Percentiles rank a stretch among this genome's conserved stretches.
These are phyloP conservation scores for Mycena alexandri DNA, from an alignment of 768 basidiomycete species.

Conservation along the genomic window DNA sequence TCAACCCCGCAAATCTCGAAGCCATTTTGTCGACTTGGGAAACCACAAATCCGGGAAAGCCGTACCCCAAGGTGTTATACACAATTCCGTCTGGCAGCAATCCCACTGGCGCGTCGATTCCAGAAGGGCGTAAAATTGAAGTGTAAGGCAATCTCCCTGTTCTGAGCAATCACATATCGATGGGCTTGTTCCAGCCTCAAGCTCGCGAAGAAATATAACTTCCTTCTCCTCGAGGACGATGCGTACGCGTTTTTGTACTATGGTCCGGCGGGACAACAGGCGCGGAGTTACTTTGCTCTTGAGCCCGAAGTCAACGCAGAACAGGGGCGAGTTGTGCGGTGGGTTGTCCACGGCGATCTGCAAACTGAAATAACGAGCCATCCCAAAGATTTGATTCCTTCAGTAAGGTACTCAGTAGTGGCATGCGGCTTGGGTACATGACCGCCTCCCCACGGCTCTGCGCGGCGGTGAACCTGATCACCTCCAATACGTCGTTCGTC, in stretches of 20 bases:
- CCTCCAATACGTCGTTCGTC: slow-evolving; percentile 50
- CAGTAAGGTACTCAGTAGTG: slow-evolving; percentile 71
- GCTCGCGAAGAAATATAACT: slow-evolving; percentile 69
- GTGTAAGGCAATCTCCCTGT: slow-evolving; percentile 4
- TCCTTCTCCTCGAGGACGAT: slow-evolving; percentile 62
- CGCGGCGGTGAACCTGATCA: slow-evolving; percentile 68
- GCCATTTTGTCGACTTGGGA: slow-evolving; percentile 55
- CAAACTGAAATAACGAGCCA: background rate
- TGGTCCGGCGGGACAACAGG: slow-evolving; percentile 31
- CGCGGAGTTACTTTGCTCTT: slow-evolving; percentile 47
- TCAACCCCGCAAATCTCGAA: slow-evolving; percentile 61
- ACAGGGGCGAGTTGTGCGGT: slow-evolving; percentile 64
- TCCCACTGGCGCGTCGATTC: slow-evolving; percentile 50
- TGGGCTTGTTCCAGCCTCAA: slow-evolving; percentile 53
- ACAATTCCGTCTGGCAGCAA: slow-evolving; percentile 62
- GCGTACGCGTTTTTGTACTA: slow-evolving; percentile 40
- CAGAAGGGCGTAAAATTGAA: slow-evolving; percentile 33
- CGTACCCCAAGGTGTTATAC: slow-evolving; percentile 73
- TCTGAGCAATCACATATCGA: background rate
- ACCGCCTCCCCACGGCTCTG: slow-evolving; percentile 68
- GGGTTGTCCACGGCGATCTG: slow-evolving; percentile 44
- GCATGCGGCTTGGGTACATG: slow-evolving; percentile 74
- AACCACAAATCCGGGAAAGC: slow-evolving; percentile 67
- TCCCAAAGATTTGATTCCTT: slow-evolving; percentile 73
- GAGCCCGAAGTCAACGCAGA: slow-evolving; percentile 50